phyloP scores from a whole-genome alignment of 768 basidiomycete species.

The Rhizopogon salebrosus region DNA sequence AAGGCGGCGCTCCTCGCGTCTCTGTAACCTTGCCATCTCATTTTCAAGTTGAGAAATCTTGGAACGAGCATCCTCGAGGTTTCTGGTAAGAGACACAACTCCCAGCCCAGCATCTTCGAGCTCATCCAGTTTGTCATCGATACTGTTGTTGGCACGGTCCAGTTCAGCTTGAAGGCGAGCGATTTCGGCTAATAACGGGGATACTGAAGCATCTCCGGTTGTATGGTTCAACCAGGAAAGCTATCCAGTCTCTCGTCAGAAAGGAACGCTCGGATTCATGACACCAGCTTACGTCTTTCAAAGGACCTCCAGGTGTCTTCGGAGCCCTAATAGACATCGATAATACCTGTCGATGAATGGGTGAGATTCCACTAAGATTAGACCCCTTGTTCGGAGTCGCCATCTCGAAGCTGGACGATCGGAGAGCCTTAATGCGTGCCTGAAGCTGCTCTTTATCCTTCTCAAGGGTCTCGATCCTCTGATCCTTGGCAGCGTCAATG shows the following conservation, averaged over 20 bases:
- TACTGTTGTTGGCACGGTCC: slow-evolving; percentile 73
- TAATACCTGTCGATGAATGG: slow-evolving; percentile 68
- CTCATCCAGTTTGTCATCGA: slow-evolving; percentile 85
- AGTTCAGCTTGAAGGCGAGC: slow-evolving; percentile 69
- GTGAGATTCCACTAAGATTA: slow-evolving; percentile 63
- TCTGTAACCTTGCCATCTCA: slow-evolving; percentile 57
- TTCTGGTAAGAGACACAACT: slow-evolving; percentile 64
- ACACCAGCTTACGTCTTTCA: slow-evolving; percentile 58
- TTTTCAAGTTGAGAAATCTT: slow-evolving; percentile 56
- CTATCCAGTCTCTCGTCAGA: slow-evolving; percentile 30
- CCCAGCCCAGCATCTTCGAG: slow-evolving; percentile 78
- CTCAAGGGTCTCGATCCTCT: slow-evolving; percentile 71
- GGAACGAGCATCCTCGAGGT: slow-evolving; percentile 65
- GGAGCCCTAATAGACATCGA: slow-evolving; percentile 65
- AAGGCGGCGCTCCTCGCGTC: slow-evolving; percentile 66
- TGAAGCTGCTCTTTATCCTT: slow-evolving; percentile 71
- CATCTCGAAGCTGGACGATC: slow-evolving; percentile 45
- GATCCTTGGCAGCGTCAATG: slow-evolving; percentile 71
- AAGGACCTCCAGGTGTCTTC: slow-evolving; percentile 72
- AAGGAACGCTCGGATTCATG: background rate
- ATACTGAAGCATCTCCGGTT: slow-evolving; percentile 46
- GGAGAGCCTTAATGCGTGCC: slow-evolving; percentile 60
- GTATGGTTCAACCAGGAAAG: slow-evolving; percentile 72
- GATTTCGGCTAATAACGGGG: slow-evolving; percentile 70
- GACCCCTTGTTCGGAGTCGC: slow-evolving; percentile 53